A percentile compares a stretch with the other conserved stretches of the same genome.
Conservation (phyloP, 1,284 basidiomycete genomes). For the Ganoderma lingzhi region DNA sequence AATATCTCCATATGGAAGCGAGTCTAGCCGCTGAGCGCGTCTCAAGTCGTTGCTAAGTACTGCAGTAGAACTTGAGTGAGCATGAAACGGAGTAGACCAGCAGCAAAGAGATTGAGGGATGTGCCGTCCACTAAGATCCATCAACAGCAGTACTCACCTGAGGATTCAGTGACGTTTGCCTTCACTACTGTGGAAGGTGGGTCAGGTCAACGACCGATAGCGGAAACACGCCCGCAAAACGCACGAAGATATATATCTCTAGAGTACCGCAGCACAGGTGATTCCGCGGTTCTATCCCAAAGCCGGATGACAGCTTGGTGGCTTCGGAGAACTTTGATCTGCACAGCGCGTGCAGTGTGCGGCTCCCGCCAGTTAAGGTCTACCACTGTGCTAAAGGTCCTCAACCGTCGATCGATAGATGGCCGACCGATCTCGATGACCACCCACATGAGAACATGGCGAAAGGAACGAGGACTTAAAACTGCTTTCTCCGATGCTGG, state of each 20-base stretch:
- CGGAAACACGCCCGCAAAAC: not conserved
- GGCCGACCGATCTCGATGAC: not conserved
- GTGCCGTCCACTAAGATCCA: not conserved
- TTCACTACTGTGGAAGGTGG: not conserved
- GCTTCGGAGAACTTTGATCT: not conserved
- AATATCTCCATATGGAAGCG: slow-evolving; percentile 44
- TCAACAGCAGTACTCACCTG: not conserved
- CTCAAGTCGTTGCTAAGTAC: not conserved
- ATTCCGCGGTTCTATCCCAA: not conserved
- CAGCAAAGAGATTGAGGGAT: not conserved
- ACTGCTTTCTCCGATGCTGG: not conserved
- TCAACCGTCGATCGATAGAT: not conserved
- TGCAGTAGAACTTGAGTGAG: not conserved
- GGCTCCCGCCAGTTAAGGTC: not conserved
- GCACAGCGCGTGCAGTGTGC: not conserved
- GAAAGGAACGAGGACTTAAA: not conserved
- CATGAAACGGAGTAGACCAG: not conserved
- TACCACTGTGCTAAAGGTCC: not conserved
- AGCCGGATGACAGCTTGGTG: not conserved
- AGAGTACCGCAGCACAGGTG: slow-evolving; percentile 21
- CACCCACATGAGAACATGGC: not conserved
- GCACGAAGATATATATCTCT: slow-evolving; percentile 3
- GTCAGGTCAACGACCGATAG: not conserved
- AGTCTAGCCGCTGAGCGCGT: not conserved
- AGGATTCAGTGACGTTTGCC: not conserved